Evolutionary conservation across 2,329 filamentous ascomycete genomes (phyloP).

Genomic region (Rasamsonia emersonii): DNA sequence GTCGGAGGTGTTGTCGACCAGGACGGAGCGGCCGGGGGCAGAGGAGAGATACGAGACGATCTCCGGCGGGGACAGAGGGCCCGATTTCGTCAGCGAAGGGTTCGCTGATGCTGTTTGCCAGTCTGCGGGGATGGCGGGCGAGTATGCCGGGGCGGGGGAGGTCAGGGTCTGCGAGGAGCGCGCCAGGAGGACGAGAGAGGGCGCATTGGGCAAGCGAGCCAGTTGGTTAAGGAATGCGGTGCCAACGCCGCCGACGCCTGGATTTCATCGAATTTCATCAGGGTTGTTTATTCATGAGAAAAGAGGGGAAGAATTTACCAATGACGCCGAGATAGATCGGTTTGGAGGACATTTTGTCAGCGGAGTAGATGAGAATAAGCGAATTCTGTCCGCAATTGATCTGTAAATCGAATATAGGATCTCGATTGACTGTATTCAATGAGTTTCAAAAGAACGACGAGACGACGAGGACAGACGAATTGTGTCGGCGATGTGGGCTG

Average conservation of each 20-base stretch:
- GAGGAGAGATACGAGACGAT: slow-evolving; percentile 69
- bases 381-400: neutral
- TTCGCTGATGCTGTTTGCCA: slow-evolving; percentile 53
- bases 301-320: slow-evolving; percentile 19
- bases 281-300: neutral
- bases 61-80: slow-evolving; percentile 53
- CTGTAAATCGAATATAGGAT: slow-evolving; percentile 1
- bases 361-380: slow-evolving; percentile 3
- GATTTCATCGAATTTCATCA: slow-evolving; percentile 9
- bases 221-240: slow-evolving; percentile 85
- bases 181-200: slow-evolving; percentile 75
- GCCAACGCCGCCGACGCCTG: slow-evolving; percentile 87
- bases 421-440: too few relatives aligned
- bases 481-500: neutral
- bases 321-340: slow-evolving; percentile 36
- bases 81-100: slow-evolving; percentile 46
- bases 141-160: slow-evolving; percentile 58
- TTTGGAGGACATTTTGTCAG: slow-evolving; percentile 23
- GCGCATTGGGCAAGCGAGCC: slow-evolving; percentile 56
- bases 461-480: neutral
- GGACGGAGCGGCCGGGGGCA: slow-evolving; percentile 67
- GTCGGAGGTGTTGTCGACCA: slow-evolving; percentile 95
- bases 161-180: slow-evolving; percentile 78
- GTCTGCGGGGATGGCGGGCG: slow-evolving; percentile 52
- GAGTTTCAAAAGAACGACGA: neutral